Base-by-base conservation (phyloP, 1,284 basidiomycete genomes). In the Schizophyllum amplum region DNA sequence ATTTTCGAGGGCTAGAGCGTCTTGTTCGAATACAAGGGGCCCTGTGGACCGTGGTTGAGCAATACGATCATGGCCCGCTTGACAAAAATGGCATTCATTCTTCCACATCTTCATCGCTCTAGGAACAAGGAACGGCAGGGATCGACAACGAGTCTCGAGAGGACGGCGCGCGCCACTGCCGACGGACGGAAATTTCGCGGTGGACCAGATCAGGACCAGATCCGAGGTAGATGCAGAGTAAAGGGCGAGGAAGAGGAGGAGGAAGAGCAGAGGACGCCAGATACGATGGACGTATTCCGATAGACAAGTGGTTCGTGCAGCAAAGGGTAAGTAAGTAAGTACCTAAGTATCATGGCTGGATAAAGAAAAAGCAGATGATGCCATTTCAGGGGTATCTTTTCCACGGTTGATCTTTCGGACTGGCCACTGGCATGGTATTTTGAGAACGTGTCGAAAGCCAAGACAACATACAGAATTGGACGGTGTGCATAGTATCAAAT, bases 311-410 rank as follows among this genome's bases (percentile, higher is more conserved):
- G 33, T 33, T n/a, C n/a, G n/a, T n/a, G n/a, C n/a, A n/a, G n/a
- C n/a, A n/a, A n/a, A n/a, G n/a, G n/a, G n/a, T n/a, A n/a, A n/a
- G n/a, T n/a, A n/a, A n/a, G n/a, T n/a, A n/a, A n/a, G n/a, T n/a
- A n/a, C 33, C 33, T 42, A 42, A 9, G 3, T 9, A 42, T 9
- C 33, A 9, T 9, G 33, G 17, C 33, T 13, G 33, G 7, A 42
- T 42, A 17, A 17, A 17, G 7, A 17, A 42, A 42, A 17, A 42
- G 33, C 13, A 42, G 13, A 42, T 13, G 33, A 17, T 3, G 33
- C 11, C 33, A 42, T 42, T n/a, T n/a, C n/a, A 42, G 33, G 33
- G 33, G 3, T 76, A 74, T 69, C 67, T 67, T 68, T 75, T 54
- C 33, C 33, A 42, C 33, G 33, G 33, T 42, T 42, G 33, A 42